Conservation (phyloP, 176 grass and related monocot genomes). For the Aegilops umbellulata region DNA sequence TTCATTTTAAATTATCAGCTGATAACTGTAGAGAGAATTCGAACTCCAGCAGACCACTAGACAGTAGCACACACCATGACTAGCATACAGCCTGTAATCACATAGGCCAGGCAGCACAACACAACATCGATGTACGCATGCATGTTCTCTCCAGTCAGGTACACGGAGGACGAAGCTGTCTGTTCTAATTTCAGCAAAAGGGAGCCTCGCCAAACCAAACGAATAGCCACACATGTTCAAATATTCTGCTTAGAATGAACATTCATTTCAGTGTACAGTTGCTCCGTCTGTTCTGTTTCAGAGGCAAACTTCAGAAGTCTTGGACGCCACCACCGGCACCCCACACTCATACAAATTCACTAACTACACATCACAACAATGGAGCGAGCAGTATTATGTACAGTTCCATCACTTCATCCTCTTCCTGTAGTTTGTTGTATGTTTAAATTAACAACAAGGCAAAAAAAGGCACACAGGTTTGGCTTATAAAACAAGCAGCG, state of each 20-base stretch:
- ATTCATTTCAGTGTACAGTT: neutral
- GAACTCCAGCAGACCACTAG: neutral
- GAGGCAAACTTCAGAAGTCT: neutral
- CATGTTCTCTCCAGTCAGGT: neutral
- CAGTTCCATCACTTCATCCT: slow-evolving; percentile 32
- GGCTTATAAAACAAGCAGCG: slow-evolving; percentile 7
- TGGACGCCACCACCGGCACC: neutral
- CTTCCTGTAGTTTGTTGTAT: slow-evolving; percentile 18
- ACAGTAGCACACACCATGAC: neutral
- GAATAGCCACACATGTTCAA: neutral
- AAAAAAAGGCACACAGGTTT: slow-evolving; percentile 17
- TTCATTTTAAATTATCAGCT: neutral
- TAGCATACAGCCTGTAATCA: neutral
- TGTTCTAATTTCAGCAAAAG: neutral
- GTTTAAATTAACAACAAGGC: slow-evolving; percentile 12
- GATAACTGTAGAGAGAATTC: neutral
- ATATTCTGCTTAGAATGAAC: neutral
- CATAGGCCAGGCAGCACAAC: no score
- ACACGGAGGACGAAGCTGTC: neutral
- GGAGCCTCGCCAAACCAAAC: neutral
- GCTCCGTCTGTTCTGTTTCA: neutral
- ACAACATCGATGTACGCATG: no score
- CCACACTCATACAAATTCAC: neutral
- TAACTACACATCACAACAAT: slow-evolving; percentile 27
- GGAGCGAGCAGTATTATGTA: slow-evolving; percentile 44